Evolutionary conservation across 805 yeast species (phyloP).

Genomic region (Ogataea degrootiae): DNA sequence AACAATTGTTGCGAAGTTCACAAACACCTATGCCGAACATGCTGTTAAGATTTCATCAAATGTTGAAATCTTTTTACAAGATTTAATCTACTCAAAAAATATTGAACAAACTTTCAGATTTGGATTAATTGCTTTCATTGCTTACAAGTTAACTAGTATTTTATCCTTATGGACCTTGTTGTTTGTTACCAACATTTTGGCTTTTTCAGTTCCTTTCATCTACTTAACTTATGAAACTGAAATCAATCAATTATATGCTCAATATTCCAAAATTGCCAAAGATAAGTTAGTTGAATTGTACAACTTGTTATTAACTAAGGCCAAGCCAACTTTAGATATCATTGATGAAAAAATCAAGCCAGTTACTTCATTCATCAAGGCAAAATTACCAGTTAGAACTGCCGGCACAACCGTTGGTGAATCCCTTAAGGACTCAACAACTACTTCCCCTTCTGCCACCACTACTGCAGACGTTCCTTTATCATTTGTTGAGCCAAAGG

Average conservation of each 20-base stretch:
- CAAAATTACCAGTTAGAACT: conserved; percentile 60
- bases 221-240: conserved; percentile 72
- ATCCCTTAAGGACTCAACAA: conserved; percentile 5
- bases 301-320: conserved; percentile 35
- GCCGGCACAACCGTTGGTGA: conserved; percentile 63
- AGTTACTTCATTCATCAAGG: conserved; percentile 52
- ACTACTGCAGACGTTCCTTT: conserved; percentile 5
- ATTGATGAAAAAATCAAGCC: conserved; percentile 63
- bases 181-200: conserved; percentile 49
- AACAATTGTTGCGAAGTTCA: conserved; percentile 26
- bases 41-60: conserved; percentile 38
- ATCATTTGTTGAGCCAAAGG: not conserved
- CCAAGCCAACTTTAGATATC: conserved; percentile 55
- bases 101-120: conserved; percentile 70
- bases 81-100: conserved; percentile 61
- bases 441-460: conserved; percentile 6
- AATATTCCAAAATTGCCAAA: conserved; percentile 41
- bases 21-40: conserved; percentile 30
- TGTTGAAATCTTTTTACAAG: conserved; percentile 50
- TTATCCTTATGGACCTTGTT: conserved; percentile 67
- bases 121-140: conserved; percentile 58
- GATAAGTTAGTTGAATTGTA: conserved; percentile 44
- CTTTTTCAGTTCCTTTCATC: conserved; percentile 72
- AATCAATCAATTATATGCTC: conserved; percentile 61
- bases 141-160: conserved; percentile 70